These are phyloP conservation scores for Flaveria robusta DNA, from an alignment of 129 eudicot genomes.

Conservation along the genomic window DNA sequence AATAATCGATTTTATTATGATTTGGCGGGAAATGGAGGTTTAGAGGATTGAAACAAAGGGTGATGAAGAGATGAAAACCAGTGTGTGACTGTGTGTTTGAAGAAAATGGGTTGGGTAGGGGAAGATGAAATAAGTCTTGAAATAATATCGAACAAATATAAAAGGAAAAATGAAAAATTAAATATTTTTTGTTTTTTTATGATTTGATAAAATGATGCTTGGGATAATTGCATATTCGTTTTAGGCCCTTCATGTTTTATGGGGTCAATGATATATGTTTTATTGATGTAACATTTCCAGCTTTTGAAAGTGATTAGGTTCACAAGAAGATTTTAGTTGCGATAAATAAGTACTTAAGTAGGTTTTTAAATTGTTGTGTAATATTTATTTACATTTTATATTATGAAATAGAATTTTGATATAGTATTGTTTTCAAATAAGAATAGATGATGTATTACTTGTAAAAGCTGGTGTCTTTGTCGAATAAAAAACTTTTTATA, in stretches of 20 bases:
- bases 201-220: background rate
- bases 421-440: too few relatives aligned
- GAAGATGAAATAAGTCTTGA: conserved; percentile 39
- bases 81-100: conserved; percentile 13
- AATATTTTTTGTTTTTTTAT: conserved; percentile 1
- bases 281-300: background rate
- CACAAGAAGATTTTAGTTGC: too few relatives aligned
- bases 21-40: conserved; percentile 16
- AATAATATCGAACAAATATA: conserved; percentile 29
- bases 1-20: conserved; percentile 19
- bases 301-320: too few relatives aligned
- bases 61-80: conserved; percentile 30
- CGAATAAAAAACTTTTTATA: too few relatives aligned
- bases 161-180: background rate
- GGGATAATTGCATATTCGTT: background rate
- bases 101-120: conserved; percentile 48
- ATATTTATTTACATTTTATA: too few relatives aligned
- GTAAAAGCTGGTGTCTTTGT: too few relatives aligned
- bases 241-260: background rate
- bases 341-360: too few relatives aligned
- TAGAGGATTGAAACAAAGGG: conserved; percentile 36
- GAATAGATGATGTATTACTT: too few relatives aligned
- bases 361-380: too few relatives aligned
- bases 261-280: background rate
- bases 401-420: too few relatives aligned